Percentiles rank a stretch among this genome's conserved stretches.
phyloP scores from a whole-genome alignment of 2,329 filamentous ascomycete genomes.

The Fusarium sp. region DNA sequence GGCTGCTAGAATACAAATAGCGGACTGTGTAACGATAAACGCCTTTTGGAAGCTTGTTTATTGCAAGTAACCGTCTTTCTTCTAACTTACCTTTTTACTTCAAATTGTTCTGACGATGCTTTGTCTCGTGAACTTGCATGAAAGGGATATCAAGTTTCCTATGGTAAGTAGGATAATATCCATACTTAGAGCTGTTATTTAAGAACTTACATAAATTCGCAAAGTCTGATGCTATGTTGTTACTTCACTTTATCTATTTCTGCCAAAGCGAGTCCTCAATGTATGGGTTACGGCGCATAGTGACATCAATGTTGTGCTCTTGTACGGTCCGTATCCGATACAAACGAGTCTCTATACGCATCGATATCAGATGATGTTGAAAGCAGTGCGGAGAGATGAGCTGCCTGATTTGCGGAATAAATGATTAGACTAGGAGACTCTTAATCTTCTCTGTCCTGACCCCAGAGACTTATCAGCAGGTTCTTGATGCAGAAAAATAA shows the following conservation, averaged over 20 bases:
- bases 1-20: neutral
- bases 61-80: neutral
- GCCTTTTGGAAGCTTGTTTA: neutral
- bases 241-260: neutral
- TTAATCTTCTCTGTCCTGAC: neutral
- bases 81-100: neutral
- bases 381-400: neutral
- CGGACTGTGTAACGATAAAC: neutral
- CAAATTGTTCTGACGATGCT: neutral
- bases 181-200: neutral
- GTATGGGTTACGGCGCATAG: neutral
- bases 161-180: neutral
- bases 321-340: neutral
- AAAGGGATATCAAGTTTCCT: neutral
- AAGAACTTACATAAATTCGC: neutral
- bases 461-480: neutral
- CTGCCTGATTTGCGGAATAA: neutral
- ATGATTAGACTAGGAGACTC: neutral
- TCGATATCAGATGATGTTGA: neutral
- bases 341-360: neutral
- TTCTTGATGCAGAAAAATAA: neutral
- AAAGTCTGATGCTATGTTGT: too few species aligned
- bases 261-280: neutral
- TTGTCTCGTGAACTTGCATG: neutral
- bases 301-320: neutral